These are phyloP conservation scores for Boletus rex-veris DNA, from an alignment of 768 basidiomycete genomes.

Conservation along the genomic window DNA sequence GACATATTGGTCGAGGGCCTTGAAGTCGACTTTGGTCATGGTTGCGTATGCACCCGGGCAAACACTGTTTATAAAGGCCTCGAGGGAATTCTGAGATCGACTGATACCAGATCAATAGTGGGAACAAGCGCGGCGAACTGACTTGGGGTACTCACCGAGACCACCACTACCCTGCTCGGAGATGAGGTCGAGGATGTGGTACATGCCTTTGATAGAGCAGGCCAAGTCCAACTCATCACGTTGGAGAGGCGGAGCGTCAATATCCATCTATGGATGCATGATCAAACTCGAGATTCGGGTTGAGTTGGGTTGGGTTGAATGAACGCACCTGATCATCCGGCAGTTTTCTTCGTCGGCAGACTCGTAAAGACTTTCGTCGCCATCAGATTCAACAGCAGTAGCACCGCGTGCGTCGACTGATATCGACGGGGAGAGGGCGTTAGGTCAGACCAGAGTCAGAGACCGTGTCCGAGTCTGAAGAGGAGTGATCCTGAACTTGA, in stretches of 20 bases:
- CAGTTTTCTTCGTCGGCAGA: slow-evolving; percentile 10
- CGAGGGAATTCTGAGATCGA: slow-evolving; percentile 52
- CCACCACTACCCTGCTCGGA: slow-evolving; percentile 49
- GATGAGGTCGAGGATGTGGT: slow-evolving; percentile 52
- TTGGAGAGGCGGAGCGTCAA: slow-evolving; percentile 3
- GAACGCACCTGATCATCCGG: slow-evolving; percentile 10
- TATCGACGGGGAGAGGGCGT: slow-evolving; percentile 1
- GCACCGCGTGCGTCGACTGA: not conserved
- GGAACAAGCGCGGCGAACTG: not conserved
- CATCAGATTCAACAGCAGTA: not conserved
- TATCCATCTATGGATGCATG: slow-evolving; percentile 15
- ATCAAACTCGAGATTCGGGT: not conserved
- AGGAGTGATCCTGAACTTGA: not conserved
- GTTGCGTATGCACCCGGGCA: slow-evolving; percentile 40
- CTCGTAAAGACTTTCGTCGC: slow-evolving; percentile 13
- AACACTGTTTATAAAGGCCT: slow-evolving; percentile 45
- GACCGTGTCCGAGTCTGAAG: slow-evolving; percentile 7
- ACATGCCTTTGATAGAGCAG: slow-evolving; percentile 43
- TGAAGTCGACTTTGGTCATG: slow-evolving; percentile 31
- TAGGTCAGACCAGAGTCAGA: not conserved
- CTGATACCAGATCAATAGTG: slow-evolving; percentile 26
- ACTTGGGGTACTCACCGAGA: slow-evolving; percentile 36
- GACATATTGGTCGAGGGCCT: slow-evolving; percentile 39
- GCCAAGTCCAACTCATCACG: slow-evolving; percentile 21
- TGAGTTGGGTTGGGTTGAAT: not conserved